Base-by-base conservation (phyloP, 73 alveolate species). In the Stentor roeselii region DNA sequence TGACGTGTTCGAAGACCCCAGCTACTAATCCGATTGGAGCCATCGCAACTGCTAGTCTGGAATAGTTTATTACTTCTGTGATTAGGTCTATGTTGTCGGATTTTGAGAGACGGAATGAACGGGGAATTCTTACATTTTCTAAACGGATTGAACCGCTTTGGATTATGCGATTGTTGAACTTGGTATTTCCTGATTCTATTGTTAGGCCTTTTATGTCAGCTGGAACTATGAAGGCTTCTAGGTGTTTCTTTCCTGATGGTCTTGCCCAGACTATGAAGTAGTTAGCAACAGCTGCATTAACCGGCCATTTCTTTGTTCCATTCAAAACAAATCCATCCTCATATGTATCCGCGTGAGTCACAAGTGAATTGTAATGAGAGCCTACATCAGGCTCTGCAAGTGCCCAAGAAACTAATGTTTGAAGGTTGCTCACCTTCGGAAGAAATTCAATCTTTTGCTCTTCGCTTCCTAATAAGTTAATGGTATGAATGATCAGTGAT, bases 321-420 rank as follows among this genome's bases (percentile, higher is more conserved):
- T 78, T 91, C 31, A 91, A 36, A 3, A 88, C 4, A 74, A 60
- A 91, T n/a, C 96, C 96, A 3, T 93, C 94, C 21, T 74, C 85
- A 4, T 82, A 87, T 42, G 58, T 37, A 78, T 39, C 75, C 35
- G 96, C 96, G 3, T 90, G 59, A 3, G 93, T 91, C 61, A 59
- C 50, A 78, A 91, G 86, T 39, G 84, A 21, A 3, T 90, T n/a
- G 39, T 94, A 94, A 74, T 91, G 92, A 15, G 87, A 38, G 61
- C 96, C 96, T 42, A 75, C 59, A 36, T 82, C 91, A 2, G 94
- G 92, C 83, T 91, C 96, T 2, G 96, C 83, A 36, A 91, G 86
- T 31, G 90, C 94, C 61, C 85, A 91, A 58, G 86, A 36, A 34
- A 36, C 38, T 40, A 86, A 50, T 32, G 61, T 39, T 34, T 91